These are phyloP conservation scores for Begonia masoniana DNA, from an alignment of 306 rosid species.

Conservation along the genomic window DNA sequence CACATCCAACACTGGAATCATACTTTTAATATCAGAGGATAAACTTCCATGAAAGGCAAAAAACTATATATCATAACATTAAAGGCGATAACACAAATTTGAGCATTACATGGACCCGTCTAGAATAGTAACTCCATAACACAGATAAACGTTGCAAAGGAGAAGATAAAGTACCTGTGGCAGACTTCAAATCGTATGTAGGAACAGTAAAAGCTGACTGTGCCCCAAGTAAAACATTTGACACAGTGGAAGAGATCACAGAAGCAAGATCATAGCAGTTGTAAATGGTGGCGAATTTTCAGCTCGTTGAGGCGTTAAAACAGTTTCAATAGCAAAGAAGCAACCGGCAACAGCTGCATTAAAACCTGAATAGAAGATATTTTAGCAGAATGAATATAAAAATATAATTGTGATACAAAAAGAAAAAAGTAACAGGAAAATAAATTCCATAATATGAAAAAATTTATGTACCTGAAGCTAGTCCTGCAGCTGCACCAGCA, in stretches of 20 bases:
- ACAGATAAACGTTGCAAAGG: background rate
- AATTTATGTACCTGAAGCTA: slow-evolving; percentile 60
- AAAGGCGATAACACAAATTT: too few species aligned
- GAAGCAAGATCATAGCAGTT: slow-evolving; percentile 99
- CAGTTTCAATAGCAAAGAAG: slow-evolving; percentile 98
- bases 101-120: too few species aligned
- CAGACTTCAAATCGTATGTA: slow-evolving; percentile 84
- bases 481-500: slow-evolving; percentile 99
- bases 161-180: slow-evolving; percentile 58
- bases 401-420: background rate
- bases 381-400: slow-evolving; percentile 9
- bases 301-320: slow-evolving; percentile 82
- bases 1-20: too few species aligned
- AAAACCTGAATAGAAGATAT: slow-evolving; percentile 54
- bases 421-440: slow-evolving; percentile 4
- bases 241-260: slow-evolving; percentile 90
- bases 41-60: too few species aligned
- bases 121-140: too few species aligned
- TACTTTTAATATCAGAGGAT: too few species aligned
- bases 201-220: slow-evolving; percentile 93
- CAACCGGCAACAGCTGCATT: slow-evolving; percentile 99
- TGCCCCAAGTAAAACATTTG: slow-evolving; percentile 76
- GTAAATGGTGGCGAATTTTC: slow-evolving; percentile 98
- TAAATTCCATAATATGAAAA: slow-evolving; percentile 1
- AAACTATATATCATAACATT: too few species aligned